Conservation (phyloP, 495 filamentous ascomycete species). For the Massariosphaeria phaeospora region DNA sequence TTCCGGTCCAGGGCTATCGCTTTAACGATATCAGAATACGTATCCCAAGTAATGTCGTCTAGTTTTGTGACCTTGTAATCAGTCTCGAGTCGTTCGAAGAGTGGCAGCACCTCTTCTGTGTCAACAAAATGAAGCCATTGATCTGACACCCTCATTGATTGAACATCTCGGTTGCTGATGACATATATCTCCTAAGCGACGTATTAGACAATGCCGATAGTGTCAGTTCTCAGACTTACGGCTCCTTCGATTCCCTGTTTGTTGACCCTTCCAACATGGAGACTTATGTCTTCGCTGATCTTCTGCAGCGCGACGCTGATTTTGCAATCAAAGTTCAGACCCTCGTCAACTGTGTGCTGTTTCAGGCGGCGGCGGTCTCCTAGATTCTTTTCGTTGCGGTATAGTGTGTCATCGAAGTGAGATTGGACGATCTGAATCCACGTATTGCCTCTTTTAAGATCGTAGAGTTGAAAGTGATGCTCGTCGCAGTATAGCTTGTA, state of each 20-base stretch:
- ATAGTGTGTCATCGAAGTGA: conserved; percentile 40
- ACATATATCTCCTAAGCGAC: conserved; percentile 52
- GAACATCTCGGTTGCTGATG: conserved; percentile 49
- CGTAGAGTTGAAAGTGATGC: conserved; percentile 44
- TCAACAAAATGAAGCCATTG: conserved; percentile 48
- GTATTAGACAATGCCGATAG: too few relatives aligned
- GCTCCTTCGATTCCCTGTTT: conserved; percentile 42
- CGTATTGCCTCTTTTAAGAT: conserved; percentile 42
- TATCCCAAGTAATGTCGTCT: conserved; percentile 36
- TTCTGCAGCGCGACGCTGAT: conserved; percentile 48
- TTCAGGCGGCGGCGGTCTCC: conserved; percentile 39
- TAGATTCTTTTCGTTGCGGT: conserved; percentile 35
- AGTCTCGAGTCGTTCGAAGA: conserved; percentile 43
- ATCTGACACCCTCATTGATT: conserved; percentile 46
- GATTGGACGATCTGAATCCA: conserved; percentile 44
- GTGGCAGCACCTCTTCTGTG: conserved; percentile 43
- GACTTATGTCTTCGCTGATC: conserved; percentile 42
- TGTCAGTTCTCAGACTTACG: conserved; percentile 33
- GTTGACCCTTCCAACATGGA: conserved; percentile 45
- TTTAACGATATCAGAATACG: conserved; percentile 32
- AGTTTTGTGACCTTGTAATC: conserved; percentile 43
- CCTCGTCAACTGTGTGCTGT: conserved; percentile 42
- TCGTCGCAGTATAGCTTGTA: conserved; percentile 48
- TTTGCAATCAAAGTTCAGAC: conserved; percentile 42
- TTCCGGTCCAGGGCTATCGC: conserved; percentile 36